Conservation (phyloP, 495 filamentous ascomycete species). For the Sphaerosporella brunnea region DNA sequence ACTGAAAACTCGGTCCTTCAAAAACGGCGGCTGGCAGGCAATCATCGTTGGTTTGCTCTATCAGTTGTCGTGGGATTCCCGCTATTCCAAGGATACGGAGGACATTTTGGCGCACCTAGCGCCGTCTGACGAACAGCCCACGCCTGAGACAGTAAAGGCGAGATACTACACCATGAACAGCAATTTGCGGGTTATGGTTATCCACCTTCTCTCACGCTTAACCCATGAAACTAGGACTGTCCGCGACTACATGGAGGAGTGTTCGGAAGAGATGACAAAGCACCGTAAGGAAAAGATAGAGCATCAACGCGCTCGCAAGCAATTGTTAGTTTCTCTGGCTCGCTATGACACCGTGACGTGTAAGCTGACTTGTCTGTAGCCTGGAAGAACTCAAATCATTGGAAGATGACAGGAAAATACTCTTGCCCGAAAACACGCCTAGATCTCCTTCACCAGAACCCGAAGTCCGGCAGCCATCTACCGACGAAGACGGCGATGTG, state of each 20-base stretch:
- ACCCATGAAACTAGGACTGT: conserved; percentile 72
- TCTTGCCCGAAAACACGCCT: conserved; percentile 59
- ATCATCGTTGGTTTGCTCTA: conserved; percentile 76
- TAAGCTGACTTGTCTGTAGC: conserved; percentile 30
- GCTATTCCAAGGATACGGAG: conserved; percentile 53
- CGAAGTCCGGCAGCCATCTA: conserved; percentile 17
- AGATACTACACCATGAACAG: conserved; percentile 62
- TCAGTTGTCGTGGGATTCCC: conserved; percentile 60
- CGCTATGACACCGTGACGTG: conserved; percentile 11
- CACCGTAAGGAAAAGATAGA: conserved; percentile 92
- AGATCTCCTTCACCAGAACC: conserved; percentile 45
- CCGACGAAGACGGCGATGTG: conserved; percentile 41
- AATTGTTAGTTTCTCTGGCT: conserved; percentile 45
- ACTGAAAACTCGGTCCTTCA: conserved; percentile 66
- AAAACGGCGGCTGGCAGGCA: conserved; percentile 76
- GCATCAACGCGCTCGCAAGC: conserved; percentile 65
- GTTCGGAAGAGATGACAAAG: conserved; percentile 77
- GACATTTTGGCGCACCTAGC: conserved; percentile 61
- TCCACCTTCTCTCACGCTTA: conserved; percentile 77
- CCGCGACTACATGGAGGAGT: conserved; percentile 74
- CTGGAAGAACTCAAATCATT: conserved; percentile 67
- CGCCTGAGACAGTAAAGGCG: conserved; percentile 46
- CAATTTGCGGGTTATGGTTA: conserved; percentile 59
- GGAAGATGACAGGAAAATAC: conserved; percentile 72
- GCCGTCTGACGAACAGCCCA: conserved; percentile 55